Percentiles rank a stretch among this genome's conserved stretches.
These are phyloP conservation scores for Exophiala oligosperma DNA, from an alignment of 2,329 filamentous ascomycete genomes.

Conservation along the genomic window DNA sequence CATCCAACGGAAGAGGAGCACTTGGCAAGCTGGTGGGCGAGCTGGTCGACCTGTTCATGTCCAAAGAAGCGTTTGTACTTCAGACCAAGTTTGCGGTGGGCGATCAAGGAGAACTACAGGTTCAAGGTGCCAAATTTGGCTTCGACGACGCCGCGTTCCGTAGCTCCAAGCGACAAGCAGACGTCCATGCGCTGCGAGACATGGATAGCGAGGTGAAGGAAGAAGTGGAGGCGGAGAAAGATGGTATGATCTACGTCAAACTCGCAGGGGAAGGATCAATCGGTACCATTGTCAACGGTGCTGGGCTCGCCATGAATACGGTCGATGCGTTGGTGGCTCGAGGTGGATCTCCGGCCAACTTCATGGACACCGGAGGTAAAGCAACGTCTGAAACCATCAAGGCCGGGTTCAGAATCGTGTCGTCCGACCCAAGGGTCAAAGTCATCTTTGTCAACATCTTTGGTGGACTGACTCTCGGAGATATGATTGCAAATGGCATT, in stretches of 20 bases:
- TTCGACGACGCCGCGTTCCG: conserved; percentile 71
- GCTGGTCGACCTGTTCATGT: conserved; percentile 60
- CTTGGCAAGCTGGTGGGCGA: conserved; percentile 52
- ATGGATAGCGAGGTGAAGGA: conserved; percentile 52
- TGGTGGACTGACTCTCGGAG: conserved; percentile 68
- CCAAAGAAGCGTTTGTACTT: conserved; percentile 66
- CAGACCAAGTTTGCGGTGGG: conserved; percentile 51
- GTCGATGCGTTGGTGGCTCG: conserved; percentile 72
- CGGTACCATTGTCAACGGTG: conserved; percentile 79
- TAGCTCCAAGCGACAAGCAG: conserved; percentile 60
- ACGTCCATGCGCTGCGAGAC: conserved; percentile 60
- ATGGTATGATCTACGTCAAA: conserved; percentile 79
- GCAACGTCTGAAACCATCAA: conserved; percentile 80
- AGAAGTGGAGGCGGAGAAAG: conserved; percentile 63
- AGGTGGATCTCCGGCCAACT: conserved; percentile 73
- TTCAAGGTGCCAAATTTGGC: conserved; percentile 58
- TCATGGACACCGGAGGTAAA: conserved; percentile 87
- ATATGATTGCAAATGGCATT: conserved; percentile 78
- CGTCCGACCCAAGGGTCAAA: conserved; percentile 69
- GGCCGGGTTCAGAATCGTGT: conserved; percentile 71
- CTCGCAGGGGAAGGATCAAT: conserved; percentile 60
- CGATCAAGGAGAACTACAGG: conserved; percentile 45
- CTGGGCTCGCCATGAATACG: conserved; percentile 88
- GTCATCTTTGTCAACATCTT: conserved; percentile 74
- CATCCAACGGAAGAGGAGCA: conserved; percentile 44